Conservation (phyloP, 1,284 basidiomycete genomes). For the Abortiporus biennis region DNA sequence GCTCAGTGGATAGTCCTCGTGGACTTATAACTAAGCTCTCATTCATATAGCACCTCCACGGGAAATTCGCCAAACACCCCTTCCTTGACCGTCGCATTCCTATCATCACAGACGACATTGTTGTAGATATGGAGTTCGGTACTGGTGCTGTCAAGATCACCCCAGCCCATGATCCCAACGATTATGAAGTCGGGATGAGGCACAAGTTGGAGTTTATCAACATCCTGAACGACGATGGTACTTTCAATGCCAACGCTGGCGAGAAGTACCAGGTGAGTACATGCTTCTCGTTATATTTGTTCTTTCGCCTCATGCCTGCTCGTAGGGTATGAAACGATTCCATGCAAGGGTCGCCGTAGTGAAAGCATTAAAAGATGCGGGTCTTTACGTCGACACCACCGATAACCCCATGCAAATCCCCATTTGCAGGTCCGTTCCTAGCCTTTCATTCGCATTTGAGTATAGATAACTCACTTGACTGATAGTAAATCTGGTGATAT, state of each 20-base stretch:
- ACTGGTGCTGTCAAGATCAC: slow-evolving; percentile 99
- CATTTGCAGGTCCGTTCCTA: slow-evolving; percentile 62
- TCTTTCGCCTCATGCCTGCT: not conserved
- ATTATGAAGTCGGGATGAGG: slow-evolving; percentile 91
- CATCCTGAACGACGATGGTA: slow-evolving; percentile 96
- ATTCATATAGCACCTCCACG: slow-evolving; percentile 68
- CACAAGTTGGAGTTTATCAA: slow-evolving; percentile 94
- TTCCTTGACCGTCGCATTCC: slow-evolving; percentile 87
- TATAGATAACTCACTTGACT: not conserved
- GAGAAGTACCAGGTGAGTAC: slow-evolving; percentile 57
- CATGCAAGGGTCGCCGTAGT: slow-evolving; percentile 86
- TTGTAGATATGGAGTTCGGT: slow-evolving; percentile 94
- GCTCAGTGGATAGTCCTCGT: not conserved
- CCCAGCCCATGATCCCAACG: slow-evolving; percentile 97
- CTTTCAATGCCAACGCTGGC: slow-evolving; percentile 90
- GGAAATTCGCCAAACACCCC: slow-evolving; percentile 89
- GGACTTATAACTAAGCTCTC: not conserved
- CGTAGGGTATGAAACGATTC: slow-evolving; percentile 94
- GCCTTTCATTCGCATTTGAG: not conserved
- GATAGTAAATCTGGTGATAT: slow-evolving; percentile 89
- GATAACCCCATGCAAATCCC: slow-evolving; percentile 97
- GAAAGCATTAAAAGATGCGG: slow-evolving; percentile 80
- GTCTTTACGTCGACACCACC: slow-evolving; percentile 87
- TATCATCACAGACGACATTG: slow-evolving; percentile 76
- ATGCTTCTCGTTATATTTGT: slow-evolving; percentile 8